phyloP scores from a whole-genome alignment of 2,329 filamentous ascomycete genomes.

The Aspergillus thermomutatus region DNA sequence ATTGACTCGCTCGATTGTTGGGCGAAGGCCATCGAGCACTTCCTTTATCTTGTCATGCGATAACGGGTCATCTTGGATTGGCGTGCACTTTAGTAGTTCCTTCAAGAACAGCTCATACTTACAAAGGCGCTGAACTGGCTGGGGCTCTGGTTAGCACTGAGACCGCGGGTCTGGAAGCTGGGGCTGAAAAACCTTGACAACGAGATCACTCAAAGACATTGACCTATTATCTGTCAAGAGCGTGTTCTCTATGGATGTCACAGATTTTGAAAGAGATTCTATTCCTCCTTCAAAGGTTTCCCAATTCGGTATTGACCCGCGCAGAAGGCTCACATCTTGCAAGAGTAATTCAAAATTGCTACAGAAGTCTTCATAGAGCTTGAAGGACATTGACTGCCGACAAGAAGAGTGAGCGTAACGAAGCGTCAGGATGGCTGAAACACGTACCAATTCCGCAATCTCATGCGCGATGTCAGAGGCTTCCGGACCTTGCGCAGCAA shows the following conservation, averaged over 20 bases:
- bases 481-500: slow-evolving; percentile 52
- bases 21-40: slow-evolving; percentile 66
- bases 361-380: slow-evolving; percentile 86
- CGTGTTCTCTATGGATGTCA: slow-evolving; percentile 66
- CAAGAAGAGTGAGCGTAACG: slow-evolving; percentile 46
- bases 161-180: neutral
- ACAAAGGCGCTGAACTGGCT: slow-evolving; percentile 91
- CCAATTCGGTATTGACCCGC: slow-evolving; percentile 70
- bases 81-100: slow-evolving; percentile 78
- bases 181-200: slow-evolving; percentile 69
- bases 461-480: slow-evolving; percentile 53
- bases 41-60: slow-evolving; percentile 78
- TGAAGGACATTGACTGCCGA: slow-evolving; percentile 71
- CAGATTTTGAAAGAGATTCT: slow-evolving; percentile 73
- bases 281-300: slow-evolving; percentile 78
- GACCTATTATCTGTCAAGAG: slow-evolving; percentile 67
- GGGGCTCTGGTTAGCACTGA: slow-evolving; percentile 10
- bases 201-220: slow-evolving; percentile 75
- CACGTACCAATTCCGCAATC: slow-evolving; percentile 50
- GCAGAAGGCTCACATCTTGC: slow-evolving; percentile 68
- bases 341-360: slow-evolving; percentile 85
- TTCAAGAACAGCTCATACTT: slow-evolving; percentile 85
- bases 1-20: slow-evolving; percentile 77
- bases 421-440: neutral
- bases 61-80: slow-evolving; percentile 77